Percentiles rank a stretch among this genome's conserved stretches.
Evolutionary conservation across 106 monocot genomes (phyloP).

Genomic region (Apostasia shenzhenica): DNA sequence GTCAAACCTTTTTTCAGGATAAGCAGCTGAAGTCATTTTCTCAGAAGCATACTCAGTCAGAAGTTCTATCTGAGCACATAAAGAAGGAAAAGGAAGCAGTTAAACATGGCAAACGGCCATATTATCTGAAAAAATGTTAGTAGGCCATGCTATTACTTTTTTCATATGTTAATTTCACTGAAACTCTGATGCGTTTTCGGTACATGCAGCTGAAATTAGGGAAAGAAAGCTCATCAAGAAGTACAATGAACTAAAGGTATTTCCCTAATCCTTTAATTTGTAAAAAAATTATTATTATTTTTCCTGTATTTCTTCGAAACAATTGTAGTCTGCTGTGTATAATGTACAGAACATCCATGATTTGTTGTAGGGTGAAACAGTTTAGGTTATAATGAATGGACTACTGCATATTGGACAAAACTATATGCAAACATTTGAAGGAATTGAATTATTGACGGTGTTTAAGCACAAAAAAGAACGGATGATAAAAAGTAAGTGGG

Average conservation of each 20-base stretch:
- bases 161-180: background rate
- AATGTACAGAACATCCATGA: background rate
- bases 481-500: no score
- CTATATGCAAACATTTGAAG: background rate
- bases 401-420: no score
- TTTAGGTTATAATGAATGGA: no score
- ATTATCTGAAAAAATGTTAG: slow-evolving; percentile 96
- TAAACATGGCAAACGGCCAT: slow-evolving; percentile 81
- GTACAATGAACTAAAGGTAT: slow-evolving; percentile 85
- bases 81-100: slow-evolving; percentile 91
- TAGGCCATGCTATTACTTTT: slow-evolving; percentile 14
- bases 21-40: slow-evolving; percentile 64
- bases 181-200: slow-evolving; percentile 1
- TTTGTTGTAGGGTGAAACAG: no score
- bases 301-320: background rate
- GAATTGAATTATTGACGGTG: no score
- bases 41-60: slow-evolving; percentile 43
- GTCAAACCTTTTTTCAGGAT: slow-evolving; percentile 35
- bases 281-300: background rate
- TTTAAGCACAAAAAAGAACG: no score
- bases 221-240: slow-evolving; percentile 63
- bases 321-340: background rate
- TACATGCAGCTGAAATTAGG: slow-evolving; percentile 74
- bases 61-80: slow-evolving; percentile 70
- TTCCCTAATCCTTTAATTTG: background rate